Percentiles rank a stretch among this genome's conserved stretches.
These are phyloP conservation scores for Ascochyta koolunga DNA, from an alignment of 2,329 filamentous ascomycete genomes.

Conservation along the genomic window DNA sequence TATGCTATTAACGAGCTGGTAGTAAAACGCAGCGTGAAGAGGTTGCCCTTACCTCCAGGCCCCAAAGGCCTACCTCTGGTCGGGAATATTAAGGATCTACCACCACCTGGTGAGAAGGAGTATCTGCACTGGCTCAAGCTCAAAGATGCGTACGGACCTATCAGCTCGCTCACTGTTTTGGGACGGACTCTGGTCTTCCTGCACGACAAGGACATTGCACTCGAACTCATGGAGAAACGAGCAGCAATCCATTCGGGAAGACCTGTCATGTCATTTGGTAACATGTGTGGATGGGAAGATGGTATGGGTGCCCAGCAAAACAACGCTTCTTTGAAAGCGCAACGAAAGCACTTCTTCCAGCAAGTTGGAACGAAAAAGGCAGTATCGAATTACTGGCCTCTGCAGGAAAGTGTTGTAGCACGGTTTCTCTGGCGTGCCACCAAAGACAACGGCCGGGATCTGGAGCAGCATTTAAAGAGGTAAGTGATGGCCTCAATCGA, in stretches of 20 bases:
- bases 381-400: constrained; percentile 48
- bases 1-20: neutral
- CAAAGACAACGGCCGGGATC: constrained; percentile 46
- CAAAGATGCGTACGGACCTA: constrained; percentile 44
- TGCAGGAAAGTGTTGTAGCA: constrained; percentile 55
- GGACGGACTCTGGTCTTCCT: constrained; percentile 34
- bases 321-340: constrained; percentile 40
- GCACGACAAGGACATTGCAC: constrained; percentile 28
- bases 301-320: constrained; percentile 46
- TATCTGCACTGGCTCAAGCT: constrained; percentile 54
- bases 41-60: constrained; percentile 55
- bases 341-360: constrained; percentile 55
- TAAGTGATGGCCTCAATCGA: constrained; percentile 19
- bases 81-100: constrained; percentile 59
- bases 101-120: constrained; percentile 46
- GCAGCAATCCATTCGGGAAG: constrained; percentile 31
- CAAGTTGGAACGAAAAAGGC: constrained; percentile 53
- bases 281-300: constrained; percentile 48
- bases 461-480: constrained; percentile 52
- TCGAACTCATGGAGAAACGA: constrained; percentile 33
- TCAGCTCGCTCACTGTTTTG: constrained; percentile 32
- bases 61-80: constrained; percentile 56
- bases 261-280: constrained; percentile 24
- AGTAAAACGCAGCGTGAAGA: neutral
- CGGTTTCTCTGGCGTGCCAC: constrained; percentile 54